Base-by-base conservation (phyloP, 768 basidiomycete species). In the Mycena latifolia region DNA sequence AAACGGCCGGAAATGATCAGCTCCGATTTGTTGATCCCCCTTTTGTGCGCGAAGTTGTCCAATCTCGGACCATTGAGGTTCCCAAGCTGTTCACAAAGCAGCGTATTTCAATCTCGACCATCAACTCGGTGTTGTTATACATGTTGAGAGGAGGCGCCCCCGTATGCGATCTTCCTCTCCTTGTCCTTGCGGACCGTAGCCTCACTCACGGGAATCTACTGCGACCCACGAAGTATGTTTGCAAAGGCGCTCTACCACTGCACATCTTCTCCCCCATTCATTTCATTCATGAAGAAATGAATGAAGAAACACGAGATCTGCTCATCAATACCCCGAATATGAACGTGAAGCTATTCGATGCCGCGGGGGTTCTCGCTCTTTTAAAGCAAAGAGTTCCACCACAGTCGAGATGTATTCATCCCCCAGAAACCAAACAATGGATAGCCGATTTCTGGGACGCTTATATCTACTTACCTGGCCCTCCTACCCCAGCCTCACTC, bases 381-480 rank as follows among this genome's bases (percentile, higher is more conserved):
- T 14, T 72, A 1, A 17, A 56, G 12, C 17, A 56, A 25, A 15
- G 17, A 5, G 24, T 70, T 43, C 11, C 28, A 3, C 35, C 67
- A 15, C 11, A 31, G 17, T 9, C 63, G 3, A 43, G 57, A 37
- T 55, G 61, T 50, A 18, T 9, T 17, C 69, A 69, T 65, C 29
- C 64, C 24, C 6, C 9, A 7, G 55, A 64, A 47, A 29, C 29
- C n/a, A 22, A 43, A 43, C 33, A 24, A 39, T 70, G 69, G 71
- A 70, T 72, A 11, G 11, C 15, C 18, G 33, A 39, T 11, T 72
- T 72, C 48, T 72, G 71, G 71, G 50, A 64, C 25, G 25, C 4
- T 5, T 70, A 61, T n/a, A 28, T 3, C 12, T 8, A 20, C 27
- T 58, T 70, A 9, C 64, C 69, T 12, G 63, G 55, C 10, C 65